Conservation (phyloP, 495 filamentous ascomycete species). For the Aspergillus leporis region DNA sequence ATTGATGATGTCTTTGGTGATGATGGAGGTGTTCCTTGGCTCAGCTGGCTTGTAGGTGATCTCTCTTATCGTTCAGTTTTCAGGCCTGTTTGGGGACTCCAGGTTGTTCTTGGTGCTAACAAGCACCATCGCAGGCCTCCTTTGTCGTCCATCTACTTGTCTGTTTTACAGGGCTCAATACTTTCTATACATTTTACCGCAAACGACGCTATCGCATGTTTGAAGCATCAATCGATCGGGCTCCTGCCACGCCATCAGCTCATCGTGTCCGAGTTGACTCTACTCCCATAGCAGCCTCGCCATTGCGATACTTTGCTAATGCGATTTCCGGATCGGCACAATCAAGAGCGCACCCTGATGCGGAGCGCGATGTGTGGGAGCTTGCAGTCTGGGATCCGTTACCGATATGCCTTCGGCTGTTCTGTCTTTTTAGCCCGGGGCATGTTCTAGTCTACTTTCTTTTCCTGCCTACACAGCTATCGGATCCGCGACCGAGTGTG, state of each 20-base stretch:
- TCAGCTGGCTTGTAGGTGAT: conserved; percentile 75
- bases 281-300: conserved; percentile 74
- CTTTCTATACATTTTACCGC: conserved; percentile 78
- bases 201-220: conserved; percentile 90
- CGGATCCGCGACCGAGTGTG: conserved; percentile 77
- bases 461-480: conserved; percentile 73
- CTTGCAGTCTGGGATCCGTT: conserved; percentile 89
- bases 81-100: background rate
- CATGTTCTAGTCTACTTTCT: conserved; percentile 88
- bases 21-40: conserved; percentile 59
- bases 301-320: conserved; percentile 71
- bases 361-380: conserved; percentile 91
- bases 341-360: conserved; percentile 80
- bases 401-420: conserved; percentile 76
- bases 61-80: background rate
- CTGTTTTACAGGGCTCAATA: conserved; percentile 66
- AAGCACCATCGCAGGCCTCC: conserved; percentile 51
- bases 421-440: conserved; percentile 89
- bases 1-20: conserved; percentile 86
- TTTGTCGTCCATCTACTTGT: conserved; percentile 68
- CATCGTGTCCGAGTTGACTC: conserved; percentile 89
- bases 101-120: conserved; percentile 6
- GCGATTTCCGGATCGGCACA: conserved; percentile 65
- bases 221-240: conserved; percentile 73
- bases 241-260: conserved; percentile 80